These are phyloP conservation scores for Setaria viridis DNA, from an alignment of 202 grass and related monocot species.

Conservation along the genomic window DNA sequence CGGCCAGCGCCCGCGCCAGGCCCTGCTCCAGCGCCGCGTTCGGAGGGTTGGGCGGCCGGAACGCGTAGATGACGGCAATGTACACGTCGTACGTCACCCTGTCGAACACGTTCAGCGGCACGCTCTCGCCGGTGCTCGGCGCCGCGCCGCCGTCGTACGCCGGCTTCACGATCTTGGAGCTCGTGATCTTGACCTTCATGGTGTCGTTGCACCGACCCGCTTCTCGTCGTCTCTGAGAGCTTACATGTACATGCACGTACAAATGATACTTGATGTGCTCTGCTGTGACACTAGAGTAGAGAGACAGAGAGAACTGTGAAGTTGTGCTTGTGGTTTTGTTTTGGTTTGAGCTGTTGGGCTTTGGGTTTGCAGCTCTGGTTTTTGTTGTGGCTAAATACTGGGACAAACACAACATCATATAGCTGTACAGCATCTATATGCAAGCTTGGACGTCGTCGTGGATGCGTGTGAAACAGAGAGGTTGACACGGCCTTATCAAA, in stretches of 20 bases:
- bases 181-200: constrained; percentile 64
- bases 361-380: background rate
- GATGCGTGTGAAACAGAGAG: background rate
- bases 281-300: background rate
- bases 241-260: constrained; percentile 19
- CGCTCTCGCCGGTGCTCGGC: background rate
- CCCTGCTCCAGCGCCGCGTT: constrained; percentile 54
- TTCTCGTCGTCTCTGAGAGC: background rate
- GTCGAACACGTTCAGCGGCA: constrained; percentile 67
- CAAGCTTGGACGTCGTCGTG: background rate
- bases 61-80: constrained; percentile 71
- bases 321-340: background rate
- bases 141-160: background rate
- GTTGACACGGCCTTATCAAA: background rate
- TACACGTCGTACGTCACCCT: constrained; percentile 59
- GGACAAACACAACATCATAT: constrained; percentile 5
- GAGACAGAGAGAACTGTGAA: background rate
- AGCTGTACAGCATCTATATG: background rate
- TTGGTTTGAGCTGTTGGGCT: background rate
- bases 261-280: background rate
- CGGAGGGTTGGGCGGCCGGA: constrained; percentile 61
- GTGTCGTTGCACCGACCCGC: too few species aligned
- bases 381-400: background rate
- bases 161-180: constrained; percentile 65
- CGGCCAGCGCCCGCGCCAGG: constrained; percentile 51